Evolutionary conservation across 495 filamentous ascomycete species (phyloP).

Genomic region (Trichoderma orchidacearum): DNA sequence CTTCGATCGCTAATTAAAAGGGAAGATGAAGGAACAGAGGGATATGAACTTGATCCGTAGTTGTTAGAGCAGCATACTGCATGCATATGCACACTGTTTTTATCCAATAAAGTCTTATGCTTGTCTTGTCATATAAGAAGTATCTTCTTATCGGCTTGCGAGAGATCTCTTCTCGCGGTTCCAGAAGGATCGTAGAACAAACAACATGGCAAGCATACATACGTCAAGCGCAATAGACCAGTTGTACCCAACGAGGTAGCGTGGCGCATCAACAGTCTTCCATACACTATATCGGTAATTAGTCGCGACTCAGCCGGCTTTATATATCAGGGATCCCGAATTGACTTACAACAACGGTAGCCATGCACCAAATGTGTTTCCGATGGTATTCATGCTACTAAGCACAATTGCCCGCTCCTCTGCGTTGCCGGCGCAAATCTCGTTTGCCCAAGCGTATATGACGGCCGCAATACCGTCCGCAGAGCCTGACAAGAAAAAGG

Average conservation of each 20-base stretch:
- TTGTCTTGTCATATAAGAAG: neutral
- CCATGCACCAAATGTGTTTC: slow-evolving; percentile 43
- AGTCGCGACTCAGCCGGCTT: neutral
- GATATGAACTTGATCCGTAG: slow-evolving; percentile 5
- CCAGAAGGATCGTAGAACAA: neutral
- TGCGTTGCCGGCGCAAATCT: slow-evolving; percentile 34
- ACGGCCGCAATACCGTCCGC: slow-evolving; percentile 45
- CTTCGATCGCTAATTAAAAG: slow-evolving; percentile 1
- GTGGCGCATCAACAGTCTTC: neutral
- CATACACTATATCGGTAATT: neutral
- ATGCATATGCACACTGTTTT: neutral
- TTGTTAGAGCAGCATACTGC: neutral
- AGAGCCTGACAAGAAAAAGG: slow-evolving; percentile 30
- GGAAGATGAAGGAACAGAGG: slow-evolving; percentile 7
- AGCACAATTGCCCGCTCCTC: slow-evolving; percentile 35
- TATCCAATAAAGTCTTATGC: neutral
- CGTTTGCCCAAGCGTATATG: slow-evolving; percentile 50
- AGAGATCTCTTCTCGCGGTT: neutral
- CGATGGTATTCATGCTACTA: slow-evolving; percentile 42
- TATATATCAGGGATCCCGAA: neutral
- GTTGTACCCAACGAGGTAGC: neutral
- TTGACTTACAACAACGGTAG: neutral
- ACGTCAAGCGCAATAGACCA: neutral
- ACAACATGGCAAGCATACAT: neutral
- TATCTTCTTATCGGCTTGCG: neutral